Evolutionary conservation across 768 basidiomycete genomes (phyloP), one percentile per base, ranked within the genome.

Genomic region (Suillus subluteus): DNA sequence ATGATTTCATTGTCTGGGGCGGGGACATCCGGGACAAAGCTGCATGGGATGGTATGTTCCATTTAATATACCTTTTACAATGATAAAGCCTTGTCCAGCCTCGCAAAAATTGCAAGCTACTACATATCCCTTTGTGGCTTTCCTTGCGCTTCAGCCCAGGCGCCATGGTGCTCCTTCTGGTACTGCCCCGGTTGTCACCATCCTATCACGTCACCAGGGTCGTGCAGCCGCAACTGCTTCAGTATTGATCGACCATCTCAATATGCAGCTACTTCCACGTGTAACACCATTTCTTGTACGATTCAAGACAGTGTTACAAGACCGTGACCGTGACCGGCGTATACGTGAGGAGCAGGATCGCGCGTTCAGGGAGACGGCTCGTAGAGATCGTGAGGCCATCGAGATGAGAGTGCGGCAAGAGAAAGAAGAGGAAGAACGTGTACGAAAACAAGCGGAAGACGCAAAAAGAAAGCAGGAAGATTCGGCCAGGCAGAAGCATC

Each of bases 121-220:
- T 1, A 95, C 96, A 0, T 98, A 92, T 72, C 98, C 97, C 0
- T 96, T 96, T 68, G 83, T 99, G 58, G 93, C 94, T 1, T 99
- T 98, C 77, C 76, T 98, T 58, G 90, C 96, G 1, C 86, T 98
- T 58, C 94, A 98, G 73, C 90, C 94, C 0, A 86, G 86, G 21
- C 86, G 87, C 38, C 82, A 77, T 26, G 75, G 73, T 50, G 70
- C 72, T 5, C 73, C 81, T 6, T 71, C 80, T 6, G 73, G 74
- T 3, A 69, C 82, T 6, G 68, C 79, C 0, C 85, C 91, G 0
- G 78, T 83, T 3, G 82, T 98, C 15, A 94, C 94, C 18, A 87
- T 98, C 54, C 83, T 99, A 26, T 93, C 95, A 1, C 90, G 95
- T 2, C 91, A 98, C 71, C 87, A 93, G 71, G 95, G 95, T 12